These are phyloP conservation scores for Lichtheimia ramosa DNA, from an alignment of 371 early-diverging fungal genomes.

Conservation along the genomic window DNA sequence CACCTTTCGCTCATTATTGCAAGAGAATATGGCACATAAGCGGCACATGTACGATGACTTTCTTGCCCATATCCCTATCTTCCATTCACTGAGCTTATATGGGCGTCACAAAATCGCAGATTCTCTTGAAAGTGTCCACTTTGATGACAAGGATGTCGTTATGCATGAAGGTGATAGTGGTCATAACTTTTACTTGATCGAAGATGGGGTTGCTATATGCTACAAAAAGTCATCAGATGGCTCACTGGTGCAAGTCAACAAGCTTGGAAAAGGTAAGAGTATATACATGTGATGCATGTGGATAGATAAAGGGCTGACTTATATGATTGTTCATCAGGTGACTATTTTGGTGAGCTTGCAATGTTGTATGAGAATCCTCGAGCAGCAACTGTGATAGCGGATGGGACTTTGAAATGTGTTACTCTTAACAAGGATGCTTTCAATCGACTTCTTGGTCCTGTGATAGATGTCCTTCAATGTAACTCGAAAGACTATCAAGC, in stretches of 20 bases:
- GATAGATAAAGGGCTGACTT: too few species aligned
- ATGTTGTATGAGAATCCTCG: slow-evolving; percentile 90
- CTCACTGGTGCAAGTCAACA: slow-evolving; percentile 87
- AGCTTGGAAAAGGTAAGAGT: slow-evolving; percentile 41
- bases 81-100: slow-evolving; percentile 63
- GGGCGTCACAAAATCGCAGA: slow-evolving; percentile 83
- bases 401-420: slow-evolving; percentile 87
- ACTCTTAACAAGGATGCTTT: slow-evolving; percentile 91
- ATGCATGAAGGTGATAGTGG: slow-evolving; percentile 72
- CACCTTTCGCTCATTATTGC: slow-evolving; percentile 75
- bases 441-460: slow-evolving; percentile 88
- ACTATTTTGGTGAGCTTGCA: slow-evolving; percentile 71
- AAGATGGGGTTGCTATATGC: slow-evolving; percentile 76
- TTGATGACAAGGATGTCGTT: slow-evolving; percentile 65
- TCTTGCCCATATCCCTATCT: slow-evolving; percentile 68
- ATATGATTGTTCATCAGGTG: neutral
- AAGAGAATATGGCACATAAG: slow-evolving; percentile 72
- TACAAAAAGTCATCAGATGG: slow-evolving; percentile 72
- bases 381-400: slow-evolving; percentile 85
- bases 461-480: slow-evolving; percentile 87
- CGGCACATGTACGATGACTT: slow-evolving; percentile 78
- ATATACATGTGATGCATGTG: neutral
- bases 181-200: slow-evolving; percentile 72
- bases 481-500: slow-evolving; percentile 78
- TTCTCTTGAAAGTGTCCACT: slow-evolving; percentile 69